These are phyloP conservation scores for Amoebophrya sp. DNA, from an alignment of 169 alveolate species.

Conservation along the genomic window DNA sequence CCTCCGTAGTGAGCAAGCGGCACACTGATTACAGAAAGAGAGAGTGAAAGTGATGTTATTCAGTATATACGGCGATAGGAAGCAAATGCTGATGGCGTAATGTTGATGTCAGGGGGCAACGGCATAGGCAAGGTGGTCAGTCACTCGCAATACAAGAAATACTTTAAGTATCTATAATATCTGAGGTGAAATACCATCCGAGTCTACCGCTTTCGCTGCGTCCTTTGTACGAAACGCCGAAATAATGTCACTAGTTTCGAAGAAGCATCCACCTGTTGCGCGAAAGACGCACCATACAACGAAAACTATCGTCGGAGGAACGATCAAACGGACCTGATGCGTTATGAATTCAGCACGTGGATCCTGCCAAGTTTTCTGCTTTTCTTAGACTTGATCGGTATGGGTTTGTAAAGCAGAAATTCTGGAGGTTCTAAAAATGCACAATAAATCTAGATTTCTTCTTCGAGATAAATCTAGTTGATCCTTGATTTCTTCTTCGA, in stretches of 20 bases:
- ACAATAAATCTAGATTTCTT: too few species aligned
- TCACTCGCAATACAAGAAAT: not conserved
- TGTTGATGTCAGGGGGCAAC: too few species aligned
- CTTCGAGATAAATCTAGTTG: too few species aligned
- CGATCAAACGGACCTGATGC: not conserved
- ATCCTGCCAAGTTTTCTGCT: constrained; percentile 19
- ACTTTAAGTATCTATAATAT: not conserved
- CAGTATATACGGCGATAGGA: not conserved
- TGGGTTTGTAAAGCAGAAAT: too few species aligned
- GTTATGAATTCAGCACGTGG: not conserved
- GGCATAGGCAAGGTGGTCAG: not conserved
- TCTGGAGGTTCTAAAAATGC: too few species aligned
- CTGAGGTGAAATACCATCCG: not conserved
- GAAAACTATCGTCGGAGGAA: not conserved
- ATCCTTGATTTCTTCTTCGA: too few species aligned
- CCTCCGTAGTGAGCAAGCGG: not conserved
- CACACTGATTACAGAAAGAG: too few species aligned
- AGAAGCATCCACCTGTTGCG: constrained; percentile 13
- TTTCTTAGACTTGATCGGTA: too few species aligned
- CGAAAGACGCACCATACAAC: not conserved
- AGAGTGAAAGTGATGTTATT: not conserved
- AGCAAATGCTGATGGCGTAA: too few species aligned
- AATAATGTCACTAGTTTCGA: not conserved
- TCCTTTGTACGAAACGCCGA: not conserved
- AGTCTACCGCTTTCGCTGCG: not conserved